Percentiles rank a stretch among this genome's conserved stretches.
Evolutionary conservation across 495 filamentous ascomycete genomes (phyloP).

Genomic region (Aspergillus heteromorphus): DNA sequence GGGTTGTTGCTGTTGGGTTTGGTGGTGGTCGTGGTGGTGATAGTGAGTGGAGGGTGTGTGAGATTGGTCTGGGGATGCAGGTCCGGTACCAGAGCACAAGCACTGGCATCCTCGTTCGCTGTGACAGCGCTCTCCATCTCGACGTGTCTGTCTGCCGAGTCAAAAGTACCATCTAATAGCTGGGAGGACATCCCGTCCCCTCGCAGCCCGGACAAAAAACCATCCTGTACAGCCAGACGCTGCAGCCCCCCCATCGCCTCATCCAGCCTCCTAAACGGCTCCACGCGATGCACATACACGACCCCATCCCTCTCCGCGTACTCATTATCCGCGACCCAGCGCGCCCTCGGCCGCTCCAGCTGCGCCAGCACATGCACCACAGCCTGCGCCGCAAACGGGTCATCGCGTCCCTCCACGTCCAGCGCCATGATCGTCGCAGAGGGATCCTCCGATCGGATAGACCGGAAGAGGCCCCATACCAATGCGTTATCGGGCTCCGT

Average conservation of each 20-base stretch:
- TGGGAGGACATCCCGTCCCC: no score
- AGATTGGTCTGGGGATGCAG: no score
- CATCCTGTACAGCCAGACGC: background rate
- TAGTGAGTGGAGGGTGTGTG: no score
- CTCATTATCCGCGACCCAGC: conserved; percentile 14
- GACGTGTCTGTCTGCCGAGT: conserved; percentile 20
- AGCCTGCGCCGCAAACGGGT: background rate
- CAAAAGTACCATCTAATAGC: no score
- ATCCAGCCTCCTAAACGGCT: conserved; percentile 13
- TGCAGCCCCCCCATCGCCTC: background rate
- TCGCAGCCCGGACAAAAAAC: no score
- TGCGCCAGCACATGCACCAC: conserved; percentile 7
- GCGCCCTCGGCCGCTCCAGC: conserved; percentile 6
- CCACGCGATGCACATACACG: conserved; percentile 22
- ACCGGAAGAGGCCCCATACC: conserved; percentile 23
- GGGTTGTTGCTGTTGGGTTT: background rate
- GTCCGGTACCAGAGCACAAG: background rate
- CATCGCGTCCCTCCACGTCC: conserved; percentile 25
- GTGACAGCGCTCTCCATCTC: conserved; percentile 26
- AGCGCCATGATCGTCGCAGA: conserved; percentile 22
- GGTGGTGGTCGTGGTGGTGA: background rate
- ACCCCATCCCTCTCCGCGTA: conserved; percentile 26
- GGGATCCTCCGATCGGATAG: conserved; percentile 23
- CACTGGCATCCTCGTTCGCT: conserved; percentile 31
- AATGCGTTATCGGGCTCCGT: conserved; percentile 26